Evolutionary conservation across 345 rosid species (phyloP).

Genomic region (Noccaea bulbosa): DNA sequence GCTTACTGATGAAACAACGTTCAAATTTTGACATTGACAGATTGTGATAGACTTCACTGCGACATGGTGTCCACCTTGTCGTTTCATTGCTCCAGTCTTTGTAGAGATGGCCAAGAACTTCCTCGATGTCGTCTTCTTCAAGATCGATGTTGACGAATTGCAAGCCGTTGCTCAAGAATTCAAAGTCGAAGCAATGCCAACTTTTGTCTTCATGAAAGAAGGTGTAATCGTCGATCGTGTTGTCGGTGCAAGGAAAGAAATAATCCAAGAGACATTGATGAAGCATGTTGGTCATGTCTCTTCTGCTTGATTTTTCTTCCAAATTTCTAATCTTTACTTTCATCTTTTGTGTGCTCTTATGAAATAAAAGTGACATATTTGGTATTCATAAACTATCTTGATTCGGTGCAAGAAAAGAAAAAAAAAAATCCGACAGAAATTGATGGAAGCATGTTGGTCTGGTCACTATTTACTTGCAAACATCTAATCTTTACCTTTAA

Average conservation of each 20-base stretch:
- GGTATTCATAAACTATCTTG: slow-evolving; percentile 19
- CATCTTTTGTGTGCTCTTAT: background rate
- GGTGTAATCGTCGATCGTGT: slow-evolving; percentile 60
- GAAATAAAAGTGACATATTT: slow-evolving; percentile 19
- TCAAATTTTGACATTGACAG: slow-evolving; percentile 38
- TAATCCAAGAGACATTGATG: slow-evolving; percentile 49
- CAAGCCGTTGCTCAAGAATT: slow-evolving; percentile 61
- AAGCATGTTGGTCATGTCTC: slow-evolving; percentile 58
- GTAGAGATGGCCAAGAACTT: slow-evolving; percentile 59
- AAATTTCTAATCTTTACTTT: background rate
- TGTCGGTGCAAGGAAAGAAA: slow-evolving; percentile 66
- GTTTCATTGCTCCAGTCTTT: slow-evolving; percentile 64
- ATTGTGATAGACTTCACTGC: slow-evolving; percentile 73
- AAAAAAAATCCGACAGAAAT: too few relatives aligned
- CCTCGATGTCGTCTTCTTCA: slow-evolving; percentile 57
- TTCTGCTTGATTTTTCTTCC: slow-evolving; percentile 25
- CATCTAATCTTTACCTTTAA: too few relatives aligned
- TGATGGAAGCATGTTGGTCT: too few relatives aligned
- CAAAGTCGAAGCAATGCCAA: slow-evolving; percentile 73
- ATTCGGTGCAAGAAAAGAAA: background rate
- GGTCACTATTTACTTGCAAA: too few relatives aligned
- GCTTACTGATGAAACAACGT: too few relatives aligned
- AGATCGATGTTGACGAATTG: slow-evolving; percentile 78
- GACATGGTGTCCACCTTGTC: slow-evolving; percentile 77
- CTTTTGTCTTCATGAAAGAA: slow-evolving; percentile 62